Conservation (phyloP, 106 monocot genomes). For the Alisma plantagoaquatica region DNA sequence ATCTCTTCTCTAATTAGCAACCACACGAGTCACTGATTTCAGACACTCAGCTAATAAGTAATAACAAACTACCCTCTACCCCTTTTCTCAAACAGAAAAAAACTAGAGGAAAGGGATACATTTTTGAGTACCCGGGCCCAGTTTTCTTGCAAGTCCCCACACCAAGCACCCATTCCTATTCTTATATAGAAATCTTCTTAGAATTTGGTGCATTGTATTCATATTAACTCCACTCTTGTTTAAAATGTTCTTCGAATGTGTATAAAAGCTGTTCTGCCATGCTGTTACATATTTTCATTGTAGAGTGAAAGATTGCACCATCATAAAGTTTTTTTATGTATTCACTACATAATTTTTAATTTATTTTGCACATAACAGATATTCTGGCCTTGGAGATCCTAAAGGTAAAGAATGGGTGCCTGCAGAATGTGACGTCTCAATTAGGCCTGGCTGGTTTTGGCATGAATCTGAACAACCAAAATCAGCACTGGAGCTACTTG, state of each 20-base stretch:
- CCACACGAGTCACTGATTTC: too few relatives aligned
- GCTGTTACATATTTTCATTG: neutral
- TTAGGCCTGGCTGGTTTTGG: constrained; percentile 96
- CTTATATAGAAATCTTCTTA: neutral
- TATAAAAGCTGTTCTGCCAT: neutral
- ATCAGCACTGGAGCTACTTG: constrained; percentile 47
- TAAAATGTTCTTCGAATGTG: neutral
- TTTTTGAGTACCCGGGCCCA: neutral
- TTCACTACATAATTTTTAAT: neutral
- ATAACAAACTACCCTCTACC: neutral
- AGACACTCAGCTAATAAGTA: too few relatives aligned
- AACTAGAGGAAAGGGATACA: neutral
- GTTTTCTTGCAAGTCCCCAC: too few relatives aligned
- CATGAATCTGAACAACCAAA: constrained; percentile 72
- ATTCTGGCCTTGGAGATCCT: constrained; percentile 64
- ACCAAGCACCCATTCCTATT: too few relatives aligned
- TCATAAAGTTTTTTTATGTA: neutral
- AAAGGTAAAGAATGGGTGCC: constrained; percentile 76
- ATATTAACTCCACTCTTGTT: neutral
- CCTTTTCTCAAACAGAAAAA: neutral
- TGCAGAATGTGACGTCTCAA: constrained; percentile 93
- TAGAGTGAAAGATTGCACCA: neutral
- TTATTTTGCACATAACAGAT: constrained; percentile 25
- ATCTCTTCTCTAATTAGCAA: too few relatives aligned
- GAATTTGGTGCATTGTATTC: neutral